Conservation (phyloP, 2,329 filamentous ascomycete genomes). For the Arthrobotrys sphaeroides region DNA sequence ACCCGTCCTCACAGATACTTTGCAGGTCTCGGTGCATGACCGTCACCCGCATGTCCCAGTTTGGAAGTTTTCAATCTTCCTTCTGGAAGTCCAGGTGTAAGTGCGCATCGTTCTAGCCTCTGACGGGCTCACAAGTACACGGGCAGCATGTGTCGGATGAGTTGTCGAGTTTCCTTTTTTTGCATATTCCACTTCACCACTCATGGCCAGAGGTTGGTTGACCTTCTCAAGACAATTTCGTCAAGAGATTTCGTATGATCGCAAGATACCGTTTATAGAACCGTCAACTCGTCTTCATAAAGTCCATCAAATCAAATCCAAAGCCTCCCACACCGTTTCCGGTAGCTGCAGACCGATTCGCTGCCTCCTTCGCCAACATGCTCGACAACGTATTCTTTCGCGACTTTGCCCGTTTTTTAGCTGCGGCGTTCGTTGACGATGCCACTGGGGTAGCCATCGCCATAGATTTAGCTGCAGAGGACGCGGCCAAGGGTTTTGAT, state of each 20-base stretch:
- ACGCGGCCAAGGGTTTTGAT: background rate
- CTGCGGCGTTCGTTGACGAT: constrained; percentile 24
- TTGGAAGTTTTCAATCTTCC: constrained; percentile 4
- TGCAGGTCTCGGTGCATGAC: constrained; percentile 14
- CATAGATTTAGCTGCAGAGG: background rate
- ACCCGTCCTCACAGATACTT: constrained; percentile 8
- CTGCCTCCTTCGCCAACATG: constrained; percentile 42
- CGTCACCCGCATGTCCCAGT: constrained; percentile 11
- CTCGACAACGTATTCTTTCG: constrained; percentile 47
- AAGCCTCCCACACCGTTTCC: constrained; percentile 33
- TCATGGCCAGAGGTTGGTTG: background rate
- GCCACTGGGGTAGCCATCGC: background rate
- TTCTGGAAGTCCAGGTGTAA: constrained; percentile 1
- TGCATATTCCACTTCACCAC: background rate
- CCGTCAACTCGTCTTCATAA: constrained; percentile 55
- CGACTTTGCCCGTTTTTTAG: constrained; percentile 48
- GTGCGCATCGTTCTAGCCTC: background rate
- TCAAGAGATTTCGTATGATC: background rate
- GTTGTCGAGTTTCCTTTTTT: background rate
- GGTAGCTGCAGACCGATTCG: constrained; percentile 36
- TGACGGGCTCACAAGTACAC: background rate
- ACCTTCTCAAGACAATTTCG: constrained; percentile 2
- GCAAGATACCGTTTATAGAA: background rate
- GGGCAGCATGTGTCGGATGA: background rate
- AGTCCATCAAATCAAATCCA: constrained; percentile 56